Conservation (phyloP, 2,329 filamentous ascomycete species). For the Rugonectria rugulosa region DNA sequence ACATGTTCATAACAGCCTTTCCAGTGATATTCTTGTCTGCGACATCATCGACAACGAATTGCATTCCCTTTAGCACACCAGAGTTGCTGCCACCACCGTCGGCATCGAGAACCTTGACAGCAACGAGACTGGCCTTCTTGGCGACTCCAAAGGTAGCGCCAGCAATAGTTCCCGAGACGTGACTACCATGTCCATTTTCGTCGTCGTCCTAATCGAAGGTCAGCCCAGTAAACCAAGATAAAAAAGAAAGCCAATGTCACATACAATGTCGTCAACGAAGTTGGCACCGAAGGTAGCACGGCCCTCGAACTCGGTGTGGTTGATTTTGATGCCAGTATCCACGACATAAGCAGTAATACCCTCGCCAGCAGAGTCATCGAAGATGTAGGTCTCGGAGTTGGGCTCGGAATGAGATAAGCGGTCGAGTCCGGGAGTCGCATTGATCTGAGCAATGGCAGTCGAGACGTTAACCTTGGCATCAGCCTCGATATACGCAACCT, state of each 20-base stretch:
- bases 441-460: constrained; percentile 57
- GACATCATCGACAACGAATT: constrained; percentile 60
- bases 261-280: constrained; percentile 56
- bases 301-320: constrained; percentile 64
- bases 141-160: constrained; percentile 69
- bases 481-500: constrained; percentile 63
- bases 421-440: constrained; percentile 61
- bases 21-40: constrained; percentile 50
- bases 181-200: constrained; percentile 69
- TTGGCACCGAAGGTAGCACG: constrained; percentile 63
- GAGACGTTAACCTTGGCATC: constrained; percentile 56
- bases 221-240: background rate
- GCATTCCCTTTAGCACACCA: constrained; percentile 64
- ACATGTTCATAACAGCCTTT: constrained; percentile 71
- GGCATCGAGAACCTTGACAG: constrained; percentile 68
- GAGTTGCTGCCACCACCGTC: constrained; percentile 47
- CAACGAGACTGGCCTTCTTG: constrained; percentile 53
- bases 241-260: constrained; percentile 36
- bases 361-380: constrained; percentile 59
- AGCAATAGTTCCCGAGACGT: constrained; percentile 69
- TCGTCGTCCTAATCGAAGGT: constrained; percentile 54
- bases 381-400: constrained; percentile 49
- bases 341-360: constrained; percentile 70
- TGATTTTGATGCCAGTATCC: constrained; percentile 68
- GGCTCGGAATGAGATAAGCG: constrained; percentile 57